phyloP scores from a whole-genome alignment of 2,329 filamentous ascomycete species.

The Fusarium goolgardi region DNA sequence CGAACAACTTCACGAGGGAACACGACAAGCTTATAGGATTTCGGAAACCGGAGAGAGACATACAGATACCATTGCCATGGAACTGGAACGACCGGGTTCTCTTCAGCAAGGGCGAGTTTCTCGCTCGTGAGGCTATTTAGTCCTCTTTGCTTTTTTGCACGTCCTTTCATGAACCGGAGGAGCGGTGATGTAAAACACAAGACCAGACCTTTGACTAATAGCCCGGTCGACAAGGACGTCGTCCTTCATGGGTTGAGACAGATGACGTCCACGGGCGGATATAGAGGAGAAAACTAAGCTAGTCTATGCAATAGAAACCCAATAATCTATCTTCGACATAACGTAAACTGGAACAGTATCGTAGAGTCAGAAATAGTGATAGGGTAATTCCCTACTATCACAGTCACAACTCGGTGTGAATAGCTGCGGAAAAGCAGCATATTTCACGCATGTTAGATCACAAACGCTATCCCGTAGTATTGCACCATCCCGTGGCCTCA shows the following conservation, averaged over 20 bases:
- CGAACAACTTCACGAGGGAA: not conserved
- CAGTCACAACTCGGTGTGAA: not conserved
- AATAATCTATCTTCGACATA: not conserved
- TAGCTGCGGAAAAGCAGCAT: not conserved
- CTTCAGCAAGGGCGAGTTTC: not conserved
- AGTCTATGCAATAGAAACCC: not conserved
- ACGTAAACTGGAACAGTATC: not conserved
- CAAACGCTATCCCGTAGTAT: not conserved
- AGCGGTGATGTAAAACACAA: not conserved
- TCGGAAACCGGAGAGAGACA: not conserved
- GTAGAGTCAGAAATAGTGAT: not conserved
- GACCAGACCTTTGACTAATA: not conserved
- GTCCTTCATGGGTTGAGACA: not conserved
- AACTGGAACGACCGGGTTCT: not conserved
- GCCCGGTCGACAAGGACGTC: not conserved
- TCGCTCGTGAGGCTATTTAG: constrained; percentile 6
- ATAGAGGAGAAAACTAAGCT: constrained; percentile 1
- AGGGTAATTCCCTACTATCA: not conserved
- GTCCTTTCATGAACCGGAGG: not conserved
- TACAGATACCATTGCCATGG: constrained; percentile 1
- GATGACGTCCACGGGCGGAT: constrained; percentile 1
- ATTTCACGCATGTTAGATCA: not conserved
- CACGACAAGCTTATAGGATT: constrained; percentile 2
- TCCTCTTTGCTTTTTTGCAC: constrained; percentile 1
- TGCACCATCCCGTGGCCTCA: not conserved